Base-by-base conservation (phyloP, 2,329 filamentous ascomycete species). In the Epichloe baconii region DNA sequence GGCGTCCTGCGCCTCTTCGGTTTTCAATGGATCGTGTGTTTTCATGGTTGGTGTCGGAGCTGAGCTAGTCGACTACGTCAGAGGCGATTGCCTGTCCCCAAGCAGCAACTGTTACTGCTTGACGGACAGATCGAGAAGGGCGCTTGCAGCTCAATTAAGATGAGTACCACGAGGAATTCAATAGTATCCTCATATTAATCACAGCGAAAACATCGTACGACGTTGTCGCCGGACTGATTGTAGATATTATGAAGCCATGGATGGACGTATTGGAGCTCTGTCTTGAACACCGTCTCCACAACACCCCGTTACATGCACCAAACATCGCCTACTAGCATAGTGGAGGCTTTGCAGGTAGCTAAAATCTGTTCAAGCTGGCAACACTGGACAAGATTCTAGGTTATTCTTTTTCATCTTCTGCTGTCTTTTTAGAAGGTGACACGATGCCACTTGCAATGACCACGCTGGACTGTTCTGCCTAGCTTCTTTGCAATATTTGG, bases 1-100 rank as follows among this genome's bases (percentile, higher is more conserved):
- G 45, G 86, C 86, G 52, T 77, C 73, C 55, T 78, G 77, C 47
- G 83, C 80, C 64, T 91, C 86, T 42, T 79, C 77, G 57, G 77
- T 79, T 48, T 77, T 77, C 61, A 84, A 69, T 55, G 73, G 75
- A 58, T 77, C 80, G 68, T 80, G 75, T 50, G 68, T 61, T 56
- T 68, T 69, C 71, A 80, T 74, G 40, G 45, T 59, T 44, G 44
- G 38, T 37, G 19, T 4, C 23, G 11, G 15, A 17, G 36, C 34
- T 44, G n/a, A 5, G 38, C 21, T 38, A 21, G 52, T 23, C 31
- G 19, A 48, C 14, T 44, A 35, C 38, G 50, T 43, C 35, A 50
- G 26, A 40, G 11, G n/a, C 15, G 10, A 17, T 8, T 17, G 38
- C 15, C 38, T 40, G 14, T n/a, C 17, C 7, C 38, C n/a, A 8